These are phyloP conservation scores for Fragaria nilgerrensis DNA, from an alignment of 306 rosid genomes.

Conservation along the genomic window DNA sequence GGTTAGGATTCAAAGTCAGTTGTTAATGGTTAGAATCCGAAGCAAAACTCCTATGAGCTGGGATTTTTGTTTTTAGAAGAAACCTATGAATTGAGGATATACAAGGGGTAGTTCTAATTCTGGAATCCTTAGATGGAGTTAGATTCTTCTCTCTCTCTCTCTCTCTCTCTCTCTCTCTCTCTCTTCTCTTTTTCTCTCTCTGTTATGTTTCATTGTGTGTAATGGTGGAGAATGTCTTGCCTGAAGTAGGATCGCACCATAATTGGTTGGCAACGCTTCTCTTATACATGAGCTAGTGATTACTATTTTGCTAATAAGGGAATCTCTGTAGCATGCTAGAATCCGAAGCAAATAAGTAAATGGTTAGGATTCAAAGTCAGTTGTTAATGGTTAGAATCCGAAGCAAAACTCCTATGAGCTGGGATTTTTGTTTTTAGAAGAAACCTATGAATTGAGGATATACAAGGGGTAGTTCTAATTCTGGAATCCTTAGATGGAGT, in stretches of 20 bases:
- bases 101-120: not conserved
- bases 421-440: not conserved
- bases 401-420: not conserved
- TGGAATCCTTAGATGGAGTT: not conserved
- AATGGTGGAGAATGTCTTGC: not conserved
- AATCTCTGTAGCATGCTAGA: not conserved
- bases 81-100: not conserved
- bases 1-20: not conserved
- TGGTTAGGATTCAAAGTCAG: not conserved
- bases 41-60: not conserved
- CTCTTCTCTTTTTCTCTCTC: not conserved
- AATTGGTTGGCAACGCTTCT: slow-evolving; percentile 2
- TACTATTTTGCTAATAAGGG: not conserved
- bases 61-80: not conserved
- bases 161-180: slow-evolving; percentile 12
- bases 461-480: not conserved
- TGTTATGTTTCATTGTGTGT: not conserved
- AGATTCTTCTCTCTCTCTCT: not conserved
- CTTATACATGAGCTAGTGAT: not conserved
- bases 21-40: not conserved
- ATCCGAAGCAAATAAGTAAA: not conserved
- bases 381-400: not conserved
- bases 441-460: not conserved
- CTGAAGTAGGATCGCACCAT: not conserved
- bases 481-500: not conserved